These are phyloP conservation scores for Cotoneaster glaucophyllus DNA, from an alignment of 306 rosid species.

Conservation along the genomic window DNA sequence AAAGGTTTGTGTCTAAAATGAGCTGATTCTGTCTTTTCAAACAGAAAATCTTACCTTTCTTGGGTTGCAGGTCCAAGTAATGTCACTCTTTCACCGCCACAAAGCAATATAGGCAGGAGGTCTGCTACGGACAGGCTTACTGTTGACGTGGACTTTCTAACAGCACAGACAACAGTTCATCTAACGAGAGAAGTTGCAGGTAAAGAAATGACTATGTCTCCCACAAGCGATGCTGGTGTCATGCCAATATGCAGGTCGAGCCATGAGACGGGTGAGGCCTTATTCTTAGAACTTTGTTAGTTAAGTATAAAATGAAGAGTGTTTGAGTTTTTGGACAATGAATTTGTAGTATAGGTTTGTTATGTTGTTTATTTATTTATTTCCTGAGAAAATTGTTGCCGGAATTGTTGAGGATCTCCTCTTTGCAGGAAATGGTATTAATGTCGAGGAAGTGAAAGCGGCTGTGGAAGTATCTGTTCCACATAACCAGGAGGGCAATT, in stretches of 20 bases:
- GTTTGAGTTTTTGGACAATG: neutral
- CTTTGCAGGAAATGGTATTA: constrained; percentile 36
- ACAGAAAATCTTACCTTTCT: constrained; percentile 28
- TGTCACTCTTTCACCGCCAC: constrained; percentile 43
- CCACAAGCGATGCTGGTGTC: constrained; percentile 22
- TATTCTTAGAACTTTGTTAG: neutral
- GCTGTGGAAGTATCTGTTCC: constrained; percentile 14
- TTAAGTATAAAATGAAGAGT: neutral
- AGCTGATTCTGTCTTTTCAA: constrained; percentile 42
- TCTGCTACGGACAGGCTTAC: constrained; percentile 25
- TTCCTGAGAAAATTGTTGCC: neutral
- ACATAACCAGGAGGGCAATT: constrained; percentile 19
- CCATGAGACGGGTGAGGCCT: constrained; percentile 32
- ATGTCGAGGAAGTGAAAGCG: constrained; percentile 21
- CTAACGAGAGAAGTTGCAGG: constrained; percentile 21
- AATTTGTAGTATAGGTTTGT: neutral
- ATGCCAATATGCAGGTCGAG: constrained; percentile 21
- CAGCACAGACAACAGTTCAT: constrained; percentile 23
- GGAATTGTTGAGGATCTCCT: constrained; percentile 9
- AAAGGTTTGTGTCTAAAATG: constrained; percentile 59
- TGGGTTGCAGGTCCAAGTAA: constrained; percentile 48
- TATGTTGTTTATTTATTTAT: neutral
- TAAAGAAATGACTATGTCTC: constrained; percentile 10
- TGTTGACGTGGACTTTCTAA: constrained; percentile 25
- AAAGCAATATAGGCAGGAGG: constrained; percentile 24